Base-by-base conservation (phyloP, 805 yeast genomes). In the Candida lessepsii region DNA sequence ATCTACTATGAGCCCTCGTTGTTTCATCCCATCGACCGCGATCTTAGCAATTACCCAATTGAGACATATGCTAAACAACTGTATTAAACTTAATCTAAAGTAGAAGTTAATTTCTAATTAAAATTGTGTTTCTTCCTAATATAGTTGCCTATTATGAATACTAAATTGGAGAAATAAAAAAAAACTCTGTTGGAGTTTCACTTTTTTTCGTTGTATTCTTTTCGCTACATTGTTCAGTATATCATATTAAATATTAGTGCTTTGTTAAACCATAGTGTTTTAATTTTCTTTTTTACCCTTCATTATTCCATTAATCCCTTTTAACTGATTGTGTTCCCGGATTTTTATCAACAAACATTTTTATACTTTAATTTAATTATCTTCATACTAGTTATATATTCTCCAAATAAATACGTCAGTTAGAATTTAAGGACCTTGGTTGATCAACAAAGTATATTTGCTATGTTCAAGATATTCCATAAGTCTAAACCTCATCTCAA, bases 401-500 rank as follows among this genome's bases (percentile, higher is more conserved):
- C n/a, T 9, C 23, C 23, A 20, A n/a, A n/a, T n/a, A n/a, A n/a
- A n/a, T n/a, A n/a, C n/a, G n/a, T n/a, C n/a, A n/a, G n/a, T n/a
- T n/a, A n/a, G n/a, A n/a, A n/a, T n/a, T n/a, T n/a, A n/a, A n/a
- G n/a, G n/a, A n/a, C n/a, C n/a, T n/a, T n/a, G n/a, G n/a, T n/a
- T n/a, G n/a, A n/a, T n/a, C n/a, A n/a, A n/a, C n/a, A n/a, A n/a
- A n/a, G n/a, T n/a, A n/a, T n/a, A n/a, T n/a, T n/a, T n/a, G n/a
- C n/a, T n/a, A n/a, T n/a, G 31, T 28, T 28, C n/a, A 30, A 30
- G 6, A 19, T 35, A 17, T 27, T 26, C 16, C 29, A 35, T 9
- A 35, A 35, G 31, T 35, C 38, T 10, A 35, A 27, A 17, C 9
- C 20, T 17, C 38, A 35, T 26, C 28, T 31, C 11, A 29, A 29